Evolutionary conservation across 2,329 filamentous ascomycete species (phyloP), one percentile per base, ranked within the genome.

Genomic region (Colletotrichum gigasporum): DNA sequence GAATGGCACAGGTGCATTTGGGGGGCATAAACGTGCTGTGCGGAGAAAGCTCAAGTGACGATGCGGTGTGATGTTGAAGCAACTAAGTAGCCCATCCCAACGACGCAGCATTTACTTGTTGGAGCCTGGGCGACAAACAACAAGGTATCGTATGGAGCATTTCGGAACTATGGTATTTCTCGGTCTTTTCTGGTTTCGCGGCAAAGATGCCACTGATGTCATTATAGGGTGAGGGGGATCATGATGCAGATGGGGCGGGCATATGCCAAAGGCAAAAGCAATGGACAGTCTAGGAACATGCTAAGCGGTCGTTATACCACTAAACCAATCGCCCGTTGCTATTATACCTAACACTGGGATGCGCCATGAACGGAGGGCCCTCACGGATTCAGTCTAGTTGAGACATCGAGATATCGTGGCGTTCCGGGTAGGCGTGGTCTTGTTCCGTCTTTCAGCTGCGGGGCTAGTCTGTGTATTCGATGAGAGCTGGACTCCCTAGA

Each of bases 371-470:
- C 12, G 11, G n/a, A 14, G 35, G n/a, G 20, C 22, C 16, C 2
- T 9, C 11, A 30, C 2, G 18, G 12, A 24, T 22, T 9, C 35
- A 7, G 14, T 1, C 11, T 37, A 18, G 16, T 1, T 26, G 28
- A 20, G 14, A 32, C 9, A 32, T 39, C 18, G n/a, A 11, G 32
- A 32, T 10, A 35, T 52, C 16, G 32, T 52, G 48, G 48, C 48
- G 48, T 39, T 5, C n/a, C 22, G 48, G 12, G 16, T 30, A 14
- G 22, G 16, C 22, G 16, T 20, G 12, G 35, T 16, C 9, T 3
- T 53, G 34, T 9, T 30, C 34, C 18, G 26, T 28, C 41, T 28
- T 47, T 37, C 53, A 47, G 53, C 53, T 56, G 53, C 53, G 41
- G 53, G 53, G 52, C 6, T 10, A n/a, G 16, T 18, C 9, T 45